Percentiles rank a stretch among this genome's conserved stretches.
Conservation (phyloP, 768 basidiomycete genomes). For the Rhizopogon salebrosus region DNA sequence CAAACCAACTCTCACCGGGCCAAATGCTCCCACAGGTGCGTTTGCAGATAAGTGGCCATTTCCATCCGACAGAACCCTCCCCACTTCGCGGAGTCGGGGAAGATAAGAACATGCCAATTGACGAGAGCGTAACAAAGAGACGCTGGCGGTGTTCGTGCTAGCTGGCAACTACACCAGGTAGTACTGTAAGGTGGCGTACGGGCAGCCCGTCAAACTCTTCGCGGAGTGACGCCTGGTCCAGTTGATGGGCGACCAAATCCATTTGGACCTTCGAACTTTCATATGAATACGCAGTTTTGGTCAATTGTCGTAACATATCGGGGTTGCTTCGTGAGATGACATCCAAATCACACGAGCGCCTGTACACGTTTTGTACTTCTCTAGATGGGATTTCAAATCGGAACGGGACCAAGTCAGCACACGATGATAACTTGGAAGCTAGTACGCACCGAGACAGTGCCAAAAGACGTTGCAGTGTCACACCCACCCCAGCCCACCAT, state of each 20-base stretch:
- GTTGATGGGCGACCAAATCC: conserved; percentile 54
- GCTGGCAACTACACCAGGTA: conserved; percentile 76
- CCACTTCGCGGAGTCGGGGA: no score
- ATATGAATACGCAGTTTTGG: conserved; percentile 55
- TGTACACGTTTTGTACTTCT: conserved; percentile 34
- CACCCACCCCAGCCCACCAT: conserved; percentile 70
- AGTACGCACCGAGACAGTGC: conserved; percentile 60
- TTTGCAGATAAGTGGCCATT: no score
- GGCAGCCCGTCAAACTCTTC: conserved; percentile 13
- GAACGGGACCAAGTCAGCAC: conserved; percentile 38
- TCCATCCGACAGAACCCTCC: no score
- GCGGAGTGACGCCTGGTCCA: conserved; percentile 43
- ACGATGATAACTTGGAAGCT: conserved; percentile 1
- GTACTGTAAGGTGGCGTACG: conserved; percentile 50
- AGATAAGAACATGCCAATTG: conserved; percentile 42
- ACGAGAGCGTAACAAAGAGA: conserved; percentile 37
- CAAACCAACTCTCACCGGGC: no score
- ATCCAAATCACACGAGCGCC: conserved; percentile 73
- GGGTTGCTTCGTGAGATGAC: conserved; percentile 62
- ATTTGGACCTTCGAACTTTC: conserved; percentile 73
- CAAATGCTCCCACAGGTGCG: no score
- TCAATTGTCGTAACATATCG: conserved; percentile 59
- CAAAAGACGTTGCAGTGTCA: conserved; percentile 87
- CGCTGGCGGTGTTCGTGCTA: conserved; percentile 53
- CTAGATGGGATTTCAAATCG: conserved; percentile 49